Evolutionary conservation across 2,329 filamentous ascomycete genomes (phyloP), one percentile per base, ranked within the genome.

Genomic region (Zymoseptoria brevis): DNA sequence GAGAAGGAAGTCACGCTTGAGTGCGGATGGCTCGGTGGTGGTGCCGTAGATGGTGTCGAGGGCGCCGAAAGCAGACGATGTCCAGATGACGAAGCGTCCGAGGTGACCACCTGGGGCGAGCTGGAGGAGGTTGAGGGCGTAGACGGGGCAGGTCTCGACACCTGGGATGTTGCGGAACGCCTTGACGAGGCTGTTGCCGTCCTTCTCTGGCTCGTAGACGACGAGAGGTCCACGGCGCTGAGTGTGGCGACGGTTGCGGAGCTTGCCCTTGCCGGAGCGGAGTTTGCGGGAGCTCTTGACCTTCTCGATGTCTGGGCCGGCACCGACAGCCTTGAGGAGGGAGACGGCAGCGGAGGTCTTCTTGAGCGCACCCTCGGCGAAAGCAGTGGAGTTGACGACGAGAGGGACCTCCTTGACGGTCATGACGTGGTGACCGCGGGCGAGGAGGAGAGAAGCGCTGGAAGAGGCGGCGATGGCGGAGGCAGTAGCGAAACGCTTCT

Each of bases 1-100:
- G 70, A 99, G 87, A 74, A 96, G 85, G 89, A 94, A 99, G 85
- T 99, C 93, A 83, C 94, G 95, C 91, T 99, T 99, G 75, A 96
- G 87, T 67, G 88, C 87, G 54, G 92, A 93, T 70, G 93, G 85
- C 77, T 86, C 82, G 74, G 89, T 94, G 76, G 91, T 95, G 76
- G 88, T 87, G 77, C 93, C 93, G 84, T 99, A 99, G 83, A 99
- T 87, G 79, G 87, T 87, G 81, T 99, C 93, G 67, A 99, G 90
- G 68, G 93, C 90, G 81, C 91, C 87, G 85, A 99, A 97, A 67
- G 94, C 94, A 68, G 90, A 84, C 57, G 95, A 99, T 73, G 94
- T 94, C 94, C 94, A 99, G 85, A 99, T 85, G 79, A 99, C 86
- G 87, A 99, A 99, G 75, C 94, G 94, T 73, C 94, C 94, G 72